Percentiles rank a stretch among this genome's conserved stretches.
These are phyloP conservation scores for Mycosarcoma mackinlayi DNA, from an alignment of 1,284 basidiomycete genomes.

Conservation along the genomic window DNA sequence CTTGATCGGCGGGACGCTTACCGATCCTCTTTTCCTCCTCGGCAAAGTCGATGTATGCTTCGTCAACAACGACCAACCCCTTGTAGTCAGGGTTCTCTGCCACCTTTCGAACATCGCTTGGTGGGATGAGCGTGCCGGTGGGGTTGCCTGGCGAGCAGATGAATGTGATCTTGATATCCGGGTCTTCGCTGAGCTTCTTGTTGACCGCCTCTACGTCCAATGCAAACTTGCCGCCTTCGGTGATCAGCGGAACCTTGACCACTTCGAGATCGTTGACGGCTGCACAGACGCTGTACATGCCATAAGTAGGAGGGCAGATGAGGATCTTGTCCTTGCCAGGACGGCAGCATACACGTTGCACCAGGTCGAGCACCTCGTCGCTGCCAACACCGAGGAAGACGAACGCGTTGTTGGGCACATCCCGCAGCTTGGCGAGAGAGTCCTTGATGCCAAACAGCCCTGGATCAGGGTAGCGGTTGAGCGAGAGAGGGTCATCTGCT, in stretches of 20 bases:
- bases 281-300: constrained; percentile 96
- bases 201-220: constrained; percentile 70
- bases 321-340: constrained; percentile 81
- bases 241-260: constrained; percentile 81
- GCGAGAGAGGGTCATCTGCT: constrained; percentile 69
- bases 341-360: constrained; percentile 87
- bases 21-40: constrained; percentile 61
- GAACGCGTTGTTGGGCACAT: constrained; percentile 69
- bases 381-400: constrained; percentile 96
- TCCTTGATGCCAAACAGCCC: constrained; percentile 82
- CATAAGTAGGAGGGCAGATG: constrained; percentile 88
- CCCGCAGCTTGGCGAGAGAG: constrained; percentile 76
- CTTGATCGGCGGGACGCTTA: constrained; percentile 52
- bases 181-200: constrained; percentile 48
- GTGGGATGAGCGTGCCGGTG: constrained; percentile 86
- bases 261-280: constrained; percentile 92
- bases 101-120: constrained; percentile 77
- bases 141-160: constrained; percentile 98
- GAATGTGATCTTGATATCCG: constrained; percentile 86
- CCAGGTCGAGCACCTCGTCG: constrained; percentile 94
- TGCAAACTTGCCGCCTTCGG: constrained; percentile 81
- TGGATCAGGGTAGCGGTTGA: constrained; percentile 89
- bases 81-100: constrained; percentile 84
- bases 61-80: constrained; percentile 93
- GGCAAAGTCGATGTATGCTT: constrained; percentile 97